These are phyloP conservation scores for Cladobotryum protrusum DNA, from an alignment of 2,329 filamentous ascomycete species.

Conservation along the genomic window DNA sequence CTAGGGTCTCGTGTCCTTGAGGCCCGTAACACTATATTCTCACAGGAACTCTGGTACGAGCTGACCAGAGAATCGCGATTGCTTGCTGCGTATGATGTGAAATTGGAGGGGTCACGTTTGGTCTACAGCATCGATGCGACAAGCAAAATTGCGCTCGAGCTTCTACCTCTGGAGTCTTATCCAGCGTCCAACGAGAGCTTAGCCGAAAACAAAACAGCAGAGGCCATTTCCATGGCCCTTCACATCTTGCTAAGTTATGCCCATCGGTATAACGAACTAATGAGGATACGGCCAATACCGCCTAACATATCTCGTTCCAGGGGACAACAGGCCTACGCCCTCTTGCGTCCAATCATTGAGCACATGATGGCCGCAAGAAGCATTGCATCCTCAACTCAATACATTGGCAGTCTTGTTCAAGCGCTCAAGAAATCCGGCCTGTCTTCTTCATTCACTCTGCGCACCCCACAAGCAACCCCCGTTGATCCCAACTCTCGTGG, in stretches of 20 bases:
- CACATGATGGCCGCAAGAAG: constrained; percentile 40
- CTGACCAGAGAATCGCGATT: constrained; percentile 73
- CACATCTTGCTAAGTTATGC: constrained; percentile 72
- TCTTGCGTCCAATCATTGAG: constrained; percentile 48
- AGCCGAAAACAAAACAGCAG: constrained; percentile 48
- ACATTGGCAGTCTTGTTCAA: constrained; percentile 38
- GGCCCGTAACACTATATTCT: constrained; percentile 71
- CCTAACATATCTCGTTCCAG: constrained; percentile 32
- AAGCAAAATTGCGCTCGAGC: constrained; percentile 57
- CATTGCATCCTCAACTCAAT: constrained; percentile 32
- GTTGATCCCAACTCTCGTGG: constrained; percentile 22
- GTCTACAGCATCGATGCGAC: constrained; percentile 47
- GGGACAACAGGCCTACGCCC: constrained; percentile 38
- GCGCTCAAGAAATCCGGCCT: constrained; percentile 43
- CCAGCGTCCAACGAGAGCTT: constrained; percentile 26
- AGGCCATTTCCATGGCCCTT: constrained; percentile 60
- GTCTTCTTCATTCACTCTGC: constrained; percentile 36
- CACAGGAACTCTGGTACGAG: constrained; percentile 87
- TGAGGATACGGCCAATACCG: constrained; percentile 54
- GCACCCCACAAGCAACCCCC: constrained; percentile 28
- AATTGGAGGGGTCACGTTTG: constrained; percentile 52
- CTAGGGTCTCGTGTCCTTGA: constrained; percentile 65
- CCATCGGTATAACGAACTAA: constrained; percentile 68
- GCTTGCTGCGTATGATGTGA: constrained; percentile 65
- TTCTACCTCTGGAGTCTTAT: constrained; percentile 52